phyloP scores from a whole-genome alignment of 495 filamentous ascomycete species.

The Penicillium pulvis region DNA sequence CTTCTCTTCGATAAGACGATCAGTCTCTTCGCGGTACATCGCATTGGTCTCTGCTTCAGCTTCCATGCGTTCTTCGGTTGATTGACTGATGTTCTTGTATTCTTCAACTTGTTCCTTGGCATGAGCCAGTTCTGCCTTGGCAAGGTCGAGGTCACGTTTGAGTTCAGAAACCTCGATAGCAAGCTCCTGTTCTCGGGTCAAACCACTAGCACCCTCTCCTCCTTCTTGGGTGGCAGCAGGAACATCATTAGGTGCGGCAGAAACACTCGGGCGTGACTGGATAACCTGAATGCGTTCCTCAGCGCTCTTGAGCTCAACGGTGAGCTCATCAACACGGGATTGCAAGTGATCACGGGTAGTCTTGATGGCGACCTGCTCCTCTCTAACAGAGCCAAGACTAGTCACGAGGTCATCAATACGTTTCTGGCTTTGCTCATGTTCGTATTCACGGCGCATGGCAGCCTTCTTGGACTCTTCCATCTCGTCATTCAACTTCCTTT shows the following conservation, averaged over 20 bases:
- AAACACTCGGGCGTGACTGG: conserved; percentile 68
- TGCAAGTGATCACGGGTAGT: conserved; percentile 87
- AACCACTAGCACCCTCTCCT: conserved; percentile 47
- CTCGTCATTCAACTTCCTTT: conserved; percentile 82
- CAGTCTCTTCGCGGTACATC: conserved; percentile 83
- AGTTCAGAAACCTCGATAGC: conserved; percentile 80
- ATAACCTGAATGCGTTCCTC: conserved; percentile 82
- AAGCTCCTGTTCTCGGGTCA: conserved; percentile 82
- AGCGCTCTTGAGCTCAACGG: conserved; percentile 80
- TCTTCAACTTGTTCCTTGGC: conserved; percentile 78
- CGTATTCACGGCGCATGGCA: conserved; percentile 80
- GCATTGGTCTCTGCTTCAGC: conserved; percentile 79
- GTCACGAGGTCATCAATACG: conserved; percentile 84
- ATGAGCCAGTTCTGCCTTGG: conserved; percentile 73
- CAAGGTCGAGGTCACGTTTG: conserved; percentile 76
- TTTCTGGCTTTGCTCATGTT: conserved; percentile 80
- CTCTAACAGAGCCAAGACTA: conserved; percentile 74
- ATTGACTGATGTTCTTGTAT: conserved; percentile 85
- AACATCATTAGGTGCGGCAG: conserved; percentile 39
- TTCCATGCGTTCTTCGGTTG: conserved; percentile 84
- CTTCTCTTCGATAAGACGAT: conserved; percentile 70
- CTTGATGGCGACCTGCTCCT: conserved; percentile 80
- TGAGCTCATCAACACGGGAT: conserved; percentile 81
- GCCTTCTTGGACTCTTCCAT: conserved; percentile 79
- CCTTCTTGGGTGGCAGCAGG: conserved; percentile 36